A percentile compares a stretch with the other conserved stretches of the same genome.
phyloP scores from a whole-genome alignment of 495 filamentous ascomycete genomes.

The Pyrenula massariospora region DNA sequence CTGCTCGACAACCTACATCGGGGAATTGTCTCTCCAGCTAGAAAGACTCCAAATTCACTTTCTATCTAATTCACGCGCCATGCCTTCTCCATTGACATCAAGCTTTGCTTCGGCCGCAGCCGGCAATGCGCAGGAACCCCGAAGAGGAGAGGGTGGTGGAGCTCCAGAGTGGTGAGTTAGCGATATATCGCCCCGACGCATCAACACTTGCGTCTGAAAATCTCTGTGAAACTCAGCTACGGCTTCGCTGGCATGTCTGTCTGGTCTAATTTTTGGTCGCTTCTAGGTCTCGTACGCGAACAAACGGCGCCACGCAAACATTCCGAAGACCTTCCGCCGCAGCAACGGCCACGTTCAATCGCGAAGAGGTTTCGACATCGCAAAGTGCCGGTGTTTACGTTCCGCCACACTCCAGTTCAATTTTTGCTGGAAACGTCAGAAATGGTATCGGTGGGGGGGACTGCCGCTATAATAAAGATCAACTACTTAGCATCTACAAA shows the following conservation, averaged over 20 bases:
- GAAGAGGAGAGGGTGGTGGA: conserved; percentile 41
- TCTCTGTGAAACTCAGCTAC: neutral
- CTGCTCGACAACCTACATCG: neutral
- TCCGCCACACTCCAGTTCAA: conserved; percentile 47
- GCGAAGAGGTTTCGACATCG: conserved; percentile 36
- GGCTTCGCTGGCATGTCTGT: no score
- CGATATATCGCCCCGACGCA: conserved; percentile 8
- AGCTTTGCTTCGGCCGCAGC: conserved; percentile 78
- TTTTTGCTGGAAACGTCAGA: conserved; percentile 33
- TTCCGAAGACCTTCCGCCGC: conserved; percentile 74
- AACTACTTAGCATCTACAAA: conserved; percentile 68
- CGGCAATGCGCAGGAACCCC: conserved; percentile 50
- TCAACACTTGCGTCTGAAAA: conserved; percentile 5
- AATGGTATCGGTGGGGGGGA: conserved; percentile 41
- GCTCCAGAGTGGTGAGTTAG: conserved; percentile 46
- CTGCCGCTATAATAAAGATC: conserved; percentile 68
- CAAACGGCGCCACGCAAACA: conserved; percentile 74
- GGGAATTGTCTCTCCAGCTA: neutral
- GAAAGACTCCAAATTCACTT: neutral
- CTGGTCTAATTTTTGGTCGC: conserved; percentile 6
- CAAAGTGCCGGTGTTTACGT: conserved; percentile 46
- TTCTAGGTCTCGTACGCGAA: conserved; percentile 48
- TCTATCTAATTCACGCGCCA: conserved; percentile 20
- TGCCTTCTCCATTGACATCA: conserved; percentile 69
- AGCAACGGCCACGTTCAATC: conserved; percentile 41